A percentile compares a stretch with the other conserved stretches of the same genome.
phyloP scores from a whole-genome alignment of 768 basidiomycete species.

The Boletus insuetus region DNA sequence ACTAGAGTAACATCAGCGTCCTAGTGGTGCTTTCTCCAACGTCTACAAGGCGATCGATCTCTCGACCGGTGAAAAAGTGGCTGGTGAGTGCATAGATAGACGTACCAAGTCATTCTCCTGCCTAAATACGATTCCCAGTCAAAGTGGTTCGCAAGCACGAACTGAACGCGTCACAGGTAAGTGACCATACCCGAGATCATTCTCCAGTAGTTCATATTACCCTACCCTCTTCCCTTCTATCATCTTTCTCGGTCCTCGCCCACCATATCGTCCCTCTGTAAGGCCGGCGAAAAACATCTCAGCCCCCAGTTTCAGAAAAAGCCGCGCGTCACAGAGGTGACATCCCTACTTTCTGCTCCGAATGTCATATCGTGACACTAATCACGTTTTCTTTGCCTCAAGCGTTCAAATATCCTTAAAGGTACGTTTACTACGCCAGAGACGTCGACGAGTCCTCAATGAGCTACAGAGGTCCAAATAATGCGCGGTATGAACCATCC shows the following conservation, averaged over 20 bases:
- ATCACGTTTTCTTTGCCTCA: constrained; percentile 13
- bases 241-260: constrained; percentile 22
- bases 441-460: neutral
- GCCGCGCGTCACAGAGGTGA: constrained; percentile 97
- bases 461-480: constrained; percentile 86
- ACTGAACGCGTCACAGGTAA: constrained; percentile 87
- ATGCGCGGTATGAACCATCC: constrained; percentile 95
- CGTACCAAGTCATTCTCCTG: neutral
- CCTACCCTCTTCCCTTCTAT: constrained; percentile 7
- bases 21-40: constrained; percentile 94
- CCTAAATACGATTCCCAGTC: constrained; percentile 45
- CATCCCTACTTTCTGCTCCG: constrained; percentile 20
- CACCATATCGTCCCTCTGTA: constrained; percentile 30
- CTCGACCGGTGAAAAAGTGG: constrained; percentile 72
- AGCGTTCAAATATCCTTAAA: constrained; percentile 99
- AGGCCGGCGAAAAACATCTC: constrained; percentile 92
- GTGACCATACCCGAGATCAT: constrained; percentile 31
- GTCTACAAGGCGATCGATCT: constrained; percentile 91
- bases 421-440: constrained; percentile 38
- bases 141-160: constrained; percentile 95
- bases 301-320: constrained; percentile 95
- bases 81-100: constrained; percentile 48
- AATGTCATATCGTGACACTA: constrained; percentile 17
- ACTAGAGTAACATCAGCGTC: constrained; percentile 17
- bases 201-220: constrained; percentile 29